A percentile compares a stretch with the other conserved stretches of the same genome.
Evolutionary conservation across 2,329 filamentous ascomycete species (phyloP).

Genomic region (Fusarium ambrosium): DNA sequence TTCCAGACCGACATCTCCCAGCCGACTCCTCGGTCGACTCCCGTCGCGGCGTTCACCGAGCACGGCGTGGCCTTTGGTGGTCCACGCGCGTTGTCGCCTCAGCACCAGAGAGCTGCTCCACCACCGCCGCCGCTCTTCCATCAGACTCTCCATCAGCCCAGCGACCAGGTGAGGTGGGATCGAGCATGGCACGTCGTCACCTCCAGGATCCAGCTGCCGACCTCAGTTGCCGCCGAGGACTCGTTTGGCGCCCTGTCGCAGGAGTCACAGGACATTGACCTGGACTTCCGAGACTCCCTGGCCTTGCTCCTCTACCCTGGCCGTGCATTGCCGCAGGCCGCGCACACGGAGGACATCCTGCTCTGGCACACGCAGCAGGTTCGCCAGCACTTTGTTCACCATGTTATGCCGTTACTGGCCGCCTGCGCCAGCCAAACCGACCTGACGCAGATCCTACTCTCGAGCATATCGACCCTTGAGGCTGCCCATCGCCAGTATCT

Average conservation of each 20-base stretch:
- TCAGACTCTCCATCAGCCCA: conserved; percentile 44
- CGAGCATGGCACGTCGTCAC: conserved; percentile 74
- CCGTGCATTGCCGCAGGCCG: conserved; percentile 61
- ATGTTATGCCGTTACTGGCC: conserved; percentile 69
- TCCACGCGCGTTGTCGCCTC: conserved; percentile 46
- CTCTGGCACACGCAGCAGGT: conserved; percentile 73
- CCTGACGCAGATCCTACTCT: conserved; percentile 62
- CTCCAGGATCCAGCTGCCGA: conserved; percentile 67
- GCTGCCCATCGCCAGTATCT: conserved; percentile 70
- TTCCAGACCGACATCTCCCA: conserved; percentile 66
- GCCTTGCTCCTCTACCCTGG: conserved; percentile 65
- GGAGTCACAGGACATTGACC: conserved; percentile 59
- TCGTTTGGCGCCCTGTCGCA: conserved; percentile 64
- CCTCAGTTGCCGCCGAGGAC: conserved; percentile 68
- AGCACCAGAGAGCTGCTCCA: conserved; percentile 36
- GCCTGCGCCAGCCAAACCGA: conserved; percentile 60
- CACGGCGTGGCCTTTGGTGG: conserved; percentile 63
- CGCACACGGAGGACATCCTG: conserved; percentile 68
- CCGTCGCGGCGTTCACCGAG: conserved; percentile 54
- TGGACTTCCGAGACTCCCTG: conserved; percentile 65
- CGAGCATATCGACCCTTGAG: conserved; percentile 70
- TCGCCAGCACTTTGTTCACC: conserved; percentile 70
- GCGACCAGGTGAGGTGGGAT: conserved; percentile 71
- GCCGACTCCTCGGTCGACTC: conserved; percentile 58
- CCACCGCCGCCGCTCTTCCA: conserved; percentile 39